These are phyloP conservation scores for Boechera stricta DNA, from an alignment of 345 rosid genomes.

Conservation along the genomic window DNA sequence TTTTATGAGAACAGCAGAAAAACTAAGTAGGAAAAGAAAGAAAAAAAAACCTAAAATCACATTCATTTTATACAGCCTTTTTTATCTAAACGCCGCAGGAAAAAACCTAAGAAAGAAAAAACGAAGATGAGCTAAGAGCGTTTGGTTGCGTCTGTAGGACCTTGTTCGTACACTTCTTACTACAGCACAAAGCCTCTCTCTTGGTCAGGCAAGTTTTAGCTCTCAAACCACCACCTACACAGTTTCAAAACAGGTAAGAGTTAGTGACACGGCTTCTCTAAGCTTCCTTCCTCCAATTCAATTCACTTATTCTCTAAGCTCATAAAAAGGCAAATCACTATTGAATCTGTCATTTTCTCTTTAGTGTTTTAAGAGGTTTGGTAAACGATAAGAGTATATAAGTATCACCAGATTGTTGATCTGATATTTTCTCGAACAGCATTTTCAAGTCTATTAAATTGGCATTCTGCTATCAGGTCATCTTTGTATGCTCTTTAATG, in stretches of 20 bases:
- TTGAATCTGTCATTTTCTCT: not conserved
- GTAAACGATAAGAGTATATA: not conserved
- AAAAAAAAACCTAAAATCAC: not conserved
- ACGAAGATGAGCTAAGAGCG: not conserved
- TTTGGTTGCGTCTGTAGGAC: constrained; percentile 2
- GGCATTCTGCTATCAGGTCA: not conserved
- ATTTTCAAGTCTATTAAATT: not conserved
- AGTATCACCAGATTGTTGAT: constrained; percentile 11
- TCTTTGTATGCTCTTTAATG: constrained; percentile 19
- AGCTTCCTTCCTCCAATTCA: not conserved
- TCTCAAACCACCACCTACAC: constrained; percentile 39
- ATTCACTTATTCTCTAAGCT: constrained; percentile 1
- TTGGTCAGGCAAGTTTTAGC: not conserved
- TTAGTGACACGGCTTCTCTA: constrained; percentile 32
- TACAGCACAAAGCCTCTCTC: constrained; percentile 28
- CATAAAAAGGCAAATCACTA: constrained; percentile 16
- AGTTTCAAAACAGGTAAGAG: constrained; percentile 32
- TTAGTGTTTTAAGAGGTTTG: not conserved
- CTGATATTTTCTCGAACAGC: constrained; percentile 7
- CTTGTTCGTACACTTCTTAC: constrained; percentile 7
- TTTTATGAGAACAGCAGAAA: not conserved
- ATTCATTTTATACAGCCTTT: constrained; percentile 31
- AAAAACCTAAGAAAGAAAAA: not conserved
- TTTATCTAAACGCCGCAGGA: constrained; percentile 9
- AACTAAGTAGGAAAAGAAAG: not conserved